Base-by-base conservation (phyloP, 2,329 filamentous ascomycete genomes). In the Trichoderma guizhouense region DNA sequence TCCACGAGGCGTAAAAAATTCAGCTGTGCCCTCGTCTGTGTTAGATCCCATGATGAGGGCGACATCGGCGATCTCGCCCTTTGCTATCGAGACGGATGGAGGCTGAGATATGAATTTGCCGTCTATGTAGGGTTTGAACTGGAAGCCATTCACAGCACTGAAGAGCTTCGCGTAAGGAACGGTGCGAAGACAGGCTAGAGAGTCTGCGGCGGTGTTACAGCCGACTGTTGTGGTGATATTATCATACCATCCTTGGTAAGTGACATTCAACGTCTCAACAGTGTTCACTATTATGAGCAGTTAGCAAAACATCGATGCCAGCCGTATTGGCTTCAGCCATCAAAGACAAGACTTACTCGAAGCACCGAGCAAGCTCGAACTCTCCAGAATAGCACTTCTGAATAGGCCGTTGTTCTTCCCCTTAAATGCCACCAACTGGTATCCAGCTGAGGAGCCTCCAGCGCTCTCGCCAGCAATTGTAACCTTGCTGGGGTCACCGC, bases 391-490 rank as follows among this genome's bases (percentile, higher is more conserved):
- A n/a, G 65, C 65, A 47, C 65, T 69, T n/a, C 65, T 69, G 32
- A 69, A 69, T 4, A 69, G 55, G 36, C 65, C 65, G 5, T 61
- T 28, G 34, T 69, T 69, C 26, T 51, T 47, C n/a, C 65, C 65
- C 55, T 47, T n/a, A n/a, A 69, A 69, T 3, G 65, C 65, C 55
- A 69, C 65, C 26, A 69, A 15, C 18, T 60, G 65, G 55, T 69
- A 69, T 34, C 69, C 70, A 18, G 55, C 70, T n/a, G 51, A 43
- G 2, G 51, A 30, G 8, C 70, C 85, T 2, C 87, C 87, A 0
- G 87, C 85, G 1, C 83, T 86, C 79, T 89, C 85, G 28, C 86
- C 87, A 79, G 84, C 87, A 34, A 88, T 79, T 2, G 84, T 86
- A 7, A 88, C 84, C 55, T 84, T 82, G 2, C 75, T 69, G 2